Evolutionary conservation across 345 rosid species (phyloP), one percentile per base, ranked within the genome.

Genomic region (Citrus reticulata): DNA sequence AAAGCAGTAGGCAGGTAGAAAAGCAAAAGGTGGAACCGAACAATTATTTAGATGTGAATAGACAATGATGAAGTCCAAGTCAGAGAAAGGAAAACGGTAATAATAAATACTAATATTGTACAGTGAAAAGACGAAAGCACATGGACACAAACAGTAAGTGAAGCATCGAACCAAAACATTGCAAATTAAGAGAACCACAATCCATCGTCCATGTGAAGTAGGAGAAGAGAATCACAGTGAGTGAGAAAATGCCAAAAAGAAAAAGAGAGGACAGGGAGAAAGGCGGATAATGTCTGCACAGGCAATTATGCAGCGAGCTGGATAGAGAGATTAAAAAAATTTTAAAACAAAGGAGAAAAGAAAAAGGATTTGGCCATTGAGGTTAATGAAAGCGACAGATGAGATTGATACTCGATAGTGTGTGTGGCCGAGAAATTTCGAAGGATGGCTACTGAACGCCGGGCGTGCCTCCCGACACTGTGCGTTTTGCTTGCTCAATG

Each of bases 391-490:
- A 83, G 81, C 51, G 86, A 83, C 83, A 0, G 9, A 71, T 81
- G 84, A 81, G 81, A 25, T 46, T 46, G 51, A 13, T 54, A 19
- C 58, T 54, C 5, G 22, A 5, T 46, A 1, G 7, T 17, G 58
- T 54, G 62, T 37, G 61, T 65, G 65, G 10, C 60, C 71, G 73
- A 78, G 82, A 84, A 85, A 82, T 77, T 71, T 75, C 16, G 81
- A 79, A 75, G 77, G 77, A 77, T 82, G 77, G 77, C 68, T 70
- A 73, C 83, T 69, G 61, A 30, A 62, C 74, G 35, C 81, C 58
- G 54, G 70, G 85, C 86, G 76, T 81, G 86, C 85, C 70, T 58
- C 49, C 82, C 82, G 79, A 84, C 87, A 84, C 78, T 54, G 58
- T 54, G 1, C 17, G 51, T 13, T 46, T 42, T 46, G 51, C 51